A percentile compares a stretch with the other conserved stretches of the same genome.
Evolutionary conservation across 306 rosid species (phyloP).

Genomic region (Nissolia schottii): DNA sequence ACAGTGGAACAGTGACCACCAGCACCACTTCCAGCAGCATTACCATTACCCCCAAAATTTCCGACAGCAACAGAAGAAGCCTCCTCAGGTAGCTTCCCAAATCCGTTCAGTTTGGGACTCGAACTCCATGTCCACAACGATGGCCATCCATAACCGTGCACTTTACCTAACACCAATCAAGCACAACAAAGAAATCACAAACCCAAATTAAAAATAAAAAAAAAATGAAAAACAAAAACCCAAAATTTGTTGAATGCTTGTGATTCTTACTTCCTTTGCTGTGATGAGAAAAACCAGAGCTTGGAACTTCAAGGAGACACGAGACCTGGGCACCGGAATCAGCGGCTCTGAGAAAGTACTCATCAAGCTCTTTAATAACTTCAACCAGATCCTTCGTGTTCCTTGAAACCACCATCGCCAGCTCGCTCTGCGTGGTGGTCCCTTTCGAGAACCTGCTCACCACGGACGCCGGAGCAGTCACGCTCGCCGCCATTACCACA

Average conservation of each 20-base stretch:
- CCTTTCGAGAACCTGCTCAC: constrained; percentile 63
- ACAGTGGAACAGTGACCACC: constrained; percentile 69
- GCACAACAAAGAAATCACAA: constrained; percentile 4
- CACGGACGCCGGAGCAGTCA: constrained; percentile 53
- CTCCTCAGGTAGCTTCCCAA: constrained; percentile 48
- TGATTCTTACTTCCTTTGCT: constrained; percentile 54
- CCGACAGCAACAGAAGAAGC: constrained; percentile 30
- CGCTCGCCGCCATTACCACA: constrained; percentile 46
- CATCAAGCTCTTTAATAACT: constrained; percentile 87
- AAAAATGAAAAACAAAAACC: neutral
- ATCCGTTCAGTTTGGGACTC: constrained; percentile 51
- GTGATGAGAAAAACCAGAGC: constrained; percentile 49
- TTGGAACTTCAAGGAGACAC: constrained; percentile 69
- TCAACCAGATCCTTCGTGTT: constrained; percentile 76
- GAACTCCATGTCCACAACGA: constrained; percentile 71
- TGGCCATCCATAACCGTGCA: constrained; percentile 68
- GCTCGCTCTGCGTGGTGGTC: constrained; percentile 53
- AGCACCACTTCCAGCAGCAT: constrained; percentile 40
- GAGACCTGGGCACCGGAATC: constrained; percentile 80
- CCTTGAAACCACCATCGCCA: constrained; percentile 84
- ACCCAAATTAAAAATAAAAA: neutral
- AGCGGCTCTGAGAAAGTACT: constrained; percentile 83
- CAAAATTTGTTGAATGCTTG: constrained; percentile 2
- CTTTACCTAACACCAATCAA: constrained; percentile 48
- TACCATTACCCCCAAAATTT: constrained; percentile 36